These are phyloP conservation scores for Xylaria hypoxylon DNA, from an alignment of 2,329 filamentous ascomycete genomes.

Conservation along the genomic window DNA sequence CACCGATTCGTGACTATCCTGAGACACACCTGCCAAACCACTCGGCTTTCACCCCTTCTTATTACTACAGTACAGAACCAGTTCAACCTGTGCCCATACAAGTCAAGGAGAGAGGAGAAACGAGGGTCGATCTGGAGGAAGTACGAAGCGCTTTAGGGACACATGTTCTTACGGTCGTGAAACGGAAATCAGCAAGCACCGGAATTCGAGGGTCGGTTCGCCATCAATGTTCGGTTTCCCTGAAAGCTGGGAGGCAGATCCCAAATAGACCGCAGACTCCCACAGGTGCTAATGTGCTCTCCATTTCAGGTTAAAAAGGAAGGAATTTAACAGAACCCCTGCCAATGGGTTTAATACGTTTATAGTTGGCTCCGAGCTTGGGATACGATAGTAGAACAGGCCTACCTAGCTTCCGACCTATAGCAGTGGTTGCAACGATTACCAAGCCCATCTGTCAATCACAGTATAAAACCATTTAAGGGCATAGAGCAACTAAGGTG, in stretches of 20 bases:
- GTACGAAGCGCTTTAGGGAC: not conserved
- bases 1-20: conserved; percentile 11
- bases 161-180: not conserved
- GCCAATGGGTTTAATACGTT: conserved; percentile 16
- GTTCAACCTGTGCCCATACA: conserved; percentile 12
- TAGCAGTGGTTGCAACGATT: conserved; percentile 9
- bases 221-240: conserved; percentile 8
- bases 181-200: not conserved
- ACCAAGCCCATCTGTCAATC: conserved; percentile 4
- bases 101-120: conserved; percentile 10
- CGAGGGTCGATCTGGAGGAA: conserved; percentile 1
- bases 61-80: not conserved
- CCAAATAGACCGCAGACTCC: not conserved
- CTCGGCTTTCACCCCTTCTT: not conserved
- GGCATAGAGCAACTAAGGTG: conserved; percentile 2
- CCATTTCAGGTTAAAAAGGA: conserved; percentile 3
- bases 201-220: conserved; percentile 10
- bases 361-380: conserved; percentile 18
- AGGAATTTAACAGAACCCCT: not conserved
- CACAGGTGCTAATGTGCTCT: conserved; percentile 24
- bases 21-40: conserved; percentile 3
- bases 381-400: conserved; percentile 19
- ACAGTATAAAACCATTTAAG: not conserved
- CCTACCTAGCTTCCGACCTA: conserved; percentile 7
- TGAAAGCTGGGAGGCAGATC: not conserved